Percentiles rank a stretch among this genome's conserved stretches.
Evolutionary conservation across 2,329 filamentous ascomycete genomes (phyloP).

Genomic region (Ceratocystiopsis minuta): DNA sequence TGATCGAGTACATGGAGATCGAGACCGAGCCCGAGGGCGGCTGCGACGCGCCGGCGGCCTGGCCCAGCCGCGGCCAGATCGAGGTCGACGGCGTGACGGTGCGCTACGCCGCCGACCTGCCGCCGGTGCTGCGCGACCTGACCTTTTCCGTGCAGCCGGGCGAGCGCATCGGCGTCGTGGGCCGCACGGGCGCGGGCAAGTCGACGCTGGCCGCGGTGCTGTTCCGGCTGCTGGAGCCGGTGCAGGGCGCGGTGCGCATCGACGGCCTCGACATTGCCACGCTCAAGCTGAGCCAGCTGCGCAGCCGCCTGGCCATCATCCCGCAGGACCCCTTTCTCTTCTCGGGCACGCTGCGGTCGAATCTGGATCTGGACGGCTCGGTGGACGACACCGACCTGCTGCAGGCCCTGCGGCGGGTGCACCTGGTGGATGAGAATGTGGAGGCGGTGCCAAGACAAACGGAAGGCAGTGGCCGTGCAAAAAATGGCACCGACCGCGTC

Average conservation of each 20-base stretch:
- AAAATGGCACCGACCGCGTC: neutral
- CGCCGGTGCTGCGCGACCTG: slow-evolving; percentile 20
- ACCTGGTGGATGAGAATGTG: slow-evolving; percentile 26
- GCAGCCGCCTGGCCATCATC: slow-evolving; percentile 45
- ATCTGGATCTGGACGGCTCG: slow-evolving; percentile 44
- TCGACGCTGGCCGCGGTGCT: slow-evolving; percentile 46
- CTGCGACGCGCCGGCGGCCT: slow-evolving; percentile 18
- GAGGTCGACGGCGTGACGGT: slow-evolving; percentile 21
- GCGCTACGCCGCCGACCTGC: slow-evolving; percentile 18
- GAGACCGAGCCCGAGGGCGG: slow-evolving; percentile 20
- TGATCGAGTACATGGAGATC: slow-evolving; percentile 24
- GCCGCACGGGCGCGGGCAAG: slow-evolving; percentile 48
- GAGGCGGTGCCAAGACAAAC: neutral
- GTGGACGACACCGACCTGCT: slow-evolving; percentile 44
- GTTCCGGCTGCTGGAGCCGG: slow-evolving; percentile 37
- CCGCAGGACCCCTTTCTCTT: slow-evolving; percentile 51
- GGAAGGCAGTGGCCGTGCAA: neutral
- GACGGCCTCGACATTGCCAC: slow-evolving; percentile 35
- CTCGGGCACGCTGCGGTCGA: slow-evolving; percentile 43
- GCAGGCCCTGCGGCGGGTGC: slow-evolving; percentile 39
- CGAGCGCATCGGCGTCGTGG: slow-evolving; percentile 47
- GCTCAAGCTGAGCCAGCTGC: slow-evolving; percentile 41
- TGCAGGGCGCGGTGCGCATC: slow-evolving; percentile 23
- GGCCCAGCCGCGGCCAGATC: slow-evolving; percentile 23
- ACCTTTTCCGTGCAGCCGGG: slow-evolving; percentile 24